Evolutionary conservation across 1,284 basidiomycete species (phyloP).

Genomic region (Tranzscheliella williamsii): DNA sequence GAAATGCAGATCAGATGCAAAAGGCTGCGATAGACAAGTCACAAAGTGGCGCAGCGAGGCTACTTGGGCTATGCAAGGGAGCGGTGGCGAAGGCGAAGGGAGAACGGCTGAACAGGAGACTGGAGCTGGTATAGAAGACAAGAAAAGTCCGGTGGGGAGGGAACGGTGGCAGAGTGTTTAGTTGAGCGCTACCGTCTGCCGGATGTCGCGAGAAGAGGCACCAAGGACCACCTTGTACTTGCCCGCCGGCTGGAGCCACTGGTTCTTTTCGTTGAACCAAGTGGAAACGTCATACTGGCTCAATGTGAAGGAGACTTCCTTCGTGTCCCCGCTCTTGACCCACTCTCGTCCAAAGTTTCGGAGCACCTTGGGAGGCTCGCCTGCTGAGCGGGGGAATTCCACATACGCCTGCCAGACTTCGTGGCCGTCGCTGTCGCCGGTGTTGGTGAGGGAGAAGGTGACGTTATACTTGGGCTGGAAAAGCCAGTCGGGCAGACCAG

Average conservation of each 20-base stretch:
- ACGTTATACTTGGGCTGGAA: slow-evolving; percentile 45
- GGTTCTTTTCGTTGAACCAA: slow-evolving; percentile 26
- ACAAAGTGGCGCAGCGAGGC: too few species aligned
- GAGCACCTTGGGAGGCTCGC: slow-evolving; percentile 51
- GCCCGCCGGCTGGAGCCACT: slow-evolving; percentile 46
- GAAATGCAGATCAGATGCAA: too few species aligned
- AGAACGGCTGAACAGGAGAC: too few species aligned
- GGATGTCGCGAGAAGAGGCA: slow-evolving; percentile 44
- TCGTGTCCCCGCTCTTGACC: slow-evolving; percentile 23
- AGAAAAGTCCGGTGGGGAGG: too few species aligned
- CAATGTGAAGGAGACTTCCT: slow-evolving; percentile 27
- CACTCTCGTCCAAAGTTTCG: slow-evolving; percentile 45
- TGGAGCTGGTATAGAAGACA: too few species aligned
- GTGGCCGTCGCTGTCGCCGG: slow-evolving; percentile 39
- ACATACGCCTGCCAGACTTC: slow-evolving; percentile 55
- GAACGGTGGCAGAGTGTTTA: too few species aligned
- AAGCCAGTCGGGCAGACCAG: slow-evolving; percentile 44
- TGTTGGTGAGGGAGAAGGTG: slow-evolving; percentile 42
- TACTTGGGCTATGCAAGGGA: too few species aligned
- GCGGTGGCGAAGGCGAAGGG: too few species aligned
- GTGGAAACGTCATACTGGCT: slow-evolving; percentile 46
- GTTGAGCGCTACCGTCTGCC: slow-evolving; percentile 26
- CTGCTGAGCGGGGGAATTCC: slow-evolving; percentile 36
- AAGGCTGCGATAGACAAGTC: too few species aligned
- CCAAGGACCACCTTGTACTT: slow-evolving; percentile 38